Evolutionary conservation across 352 stramenopile genomes (phyloP).

Genomic region (Phytophthora fragariae): DNA sequence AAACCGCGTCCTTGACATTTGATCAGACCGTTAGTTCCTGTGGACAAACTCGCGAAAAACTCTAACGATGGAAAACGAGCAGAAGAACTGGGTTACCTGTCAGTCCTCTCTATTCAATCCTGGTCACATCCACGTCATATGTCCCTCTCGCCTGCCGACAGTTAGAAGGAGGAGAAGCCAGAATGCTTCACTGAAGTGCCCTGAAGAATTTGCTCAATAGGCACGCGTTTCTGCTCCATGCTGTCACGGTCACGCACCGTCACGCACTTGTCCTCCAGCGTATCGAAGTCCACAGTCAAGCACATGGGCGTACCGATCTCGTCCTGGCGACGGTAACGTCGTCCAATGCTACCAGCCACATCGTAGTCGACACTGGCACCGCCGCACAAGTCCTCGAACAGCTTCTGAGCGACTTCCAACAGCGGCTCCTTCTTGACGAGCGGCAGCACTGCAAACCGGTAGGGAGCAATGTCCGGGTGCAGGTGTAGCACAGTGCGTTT

Average conservation of each 20-base stretch:
- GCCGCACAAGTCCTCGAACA: slow-evolving; percentile 92
- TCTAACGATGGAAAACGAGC: background rate
- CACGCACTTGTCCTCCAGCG: slow-evolving; percentile 95
- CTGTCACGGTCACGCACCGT: slow-evolving; percentile 96
- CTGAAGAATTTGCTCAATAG: slow-evolving; percentile 89
- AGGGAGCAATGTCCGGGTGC: slow-evolving; percentile 94
- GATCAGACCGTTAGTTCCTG: background rate
- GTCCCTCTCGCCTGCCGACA: background rate
- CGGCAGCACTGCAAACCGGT: slow-evolving; percentile 93
- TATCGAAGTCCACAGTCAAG: slow-evolving; percentile 98
- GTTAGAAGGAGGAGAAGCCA: slow-evolving; percentile 56
- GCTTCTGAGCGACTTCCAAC: slow-evolving; percentile 83
- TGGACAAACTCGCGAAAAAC: background rate
- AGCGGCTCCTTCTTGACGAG: slow-evolving; percentile 96
- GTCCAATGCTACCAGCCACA: slow-evolving; percentile 87
- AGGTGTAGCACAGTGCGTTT: slow-evolving; percentile 92
- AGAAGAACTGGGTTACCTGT: background rate
- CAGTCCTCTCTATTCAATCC: slow-evolving; percentile 29
- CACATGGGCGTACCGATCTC: slow-evolving; percentile 98
- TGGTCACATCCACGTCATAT: background rate
- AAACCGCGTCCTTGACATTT: background rate
- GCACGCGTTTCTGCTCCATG: slow-evolving; percentile 96
- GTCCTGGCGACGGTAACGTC: slow-evolving; percentile 96
- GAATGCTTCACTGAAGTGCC: slow-evolving; percentile 42
- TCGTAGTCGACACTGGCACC: slow-evolving; percentile 94